Base-by-base conservation (phyloP, 768 basidiomycete species). In the Fomitopsis pulvina region DNA sequence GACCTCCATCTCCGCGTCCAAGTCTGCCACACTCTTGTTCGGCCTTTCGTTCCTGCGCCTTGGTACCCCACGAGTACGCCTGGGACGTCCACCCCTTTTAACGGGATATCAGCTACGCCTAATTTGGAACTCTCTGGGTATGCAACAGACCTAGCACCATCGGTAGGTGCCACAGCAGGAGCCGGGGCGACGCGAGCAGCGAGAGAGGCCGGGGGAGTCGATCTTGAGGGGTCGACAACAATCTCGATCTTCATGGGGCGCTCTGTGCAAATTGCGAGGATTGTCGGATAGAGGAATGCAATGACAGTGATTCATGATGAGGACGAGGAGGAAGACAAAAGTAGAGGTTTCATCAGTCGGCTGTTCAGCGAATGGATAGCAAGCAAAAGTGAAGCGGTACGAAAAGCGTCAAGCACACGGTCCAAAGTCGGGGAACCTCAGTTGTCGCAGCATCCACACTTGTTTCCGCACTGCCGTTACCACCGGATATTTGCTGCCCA, bases 171-270 rank as follows among this genome's bases (percentile, higher is more conserved):
- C 34, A 63, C 58, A 8, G 68, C 71, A 39, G 73, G 69, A 2
- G 81, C 78, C 29, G 92, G 89, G 3, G 90, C 88, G 29, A 99
- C 90, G 47, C 96, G 89, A 22, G 87, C 80, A 16, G 81, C 81
- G 55, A 99, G 76, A 4, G 88, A 77, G 18, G 73, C 73, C 9
- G 73, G 66, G 10, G 79, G 68, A 5, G 80, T 75, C n/a, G 84
- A 72, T 38, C 79, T 77, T 40, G 83, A 77, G 11, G 91, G 91
- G 71, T 95, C 91, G 65, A 95, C 78, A 40, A 98, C 82, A 57
- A 98, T 91, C 77, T 99, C 95, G 55, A 98, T 93, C 77, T 93
- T 95, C 93, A 98, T 96, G 21, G 92, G 89, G 58, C 90, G 89
- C 78, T 90, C 95, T 98, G 63, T 68, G 69, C 55, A 60, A 26